Evolutionary conservation across 192 early-diverging fungal species (phyloP), one percentile per base, ranked within the genome.

Genomic region (Entomortierella beljakovae): DNA sequence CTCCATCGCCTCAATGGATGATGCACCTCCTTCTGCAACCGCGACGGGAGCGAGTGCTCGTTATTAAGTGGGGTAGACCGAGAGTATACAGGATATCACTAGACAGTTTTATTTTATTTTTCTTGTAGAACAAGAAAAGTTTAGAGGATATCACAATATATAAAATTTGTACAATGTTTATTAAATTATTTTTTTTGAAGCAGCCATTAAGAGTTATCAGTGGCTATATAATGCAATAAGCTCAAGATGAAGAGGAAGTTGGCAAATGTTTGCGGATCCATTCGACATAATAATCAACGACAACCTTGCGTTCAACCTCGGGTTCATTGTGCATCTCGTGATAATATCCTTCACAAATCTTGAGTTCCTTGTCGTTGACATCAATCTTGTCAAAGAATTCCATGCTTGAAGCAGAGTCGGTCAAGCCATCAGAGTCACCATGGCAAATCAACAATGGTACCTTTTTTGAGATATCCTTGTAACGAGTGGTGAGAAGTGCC

Each of bases 391-490:
- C 74, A 72, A 80, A 86, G 32, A 82, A 76, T 42, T 62, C 43
- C 59, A 82, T 76, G 16, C 80, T 57, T 0, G 80, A 73, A 7
- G 61, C 18, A 38, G 61, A 80, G 31, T 57, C 57, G 13, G 77
- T 85, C 54, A 91, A 77, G 3, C 57, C 55, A 67, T 92, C 91
- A 29, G 42, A 80, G 33, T 64, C 71, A 13, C 89, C 88, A 57
- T 88, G 87, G 20, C 79, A 73, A 22, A 90, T 81, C 28, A 90
- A 74, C 51, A 92, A 46, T 1, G 90, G 88, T 1, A 79, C 67
- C 9, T 59, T 37, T 23, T 68, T 34, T 2, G 72, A 75, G 57
- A 90, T 83, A 6, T 75, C 65, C 33, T 65, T 70, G 60, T 63
- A 79, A 26, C 79, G 71, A 6, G 15, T 46, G 3, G 59, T 77